phyloP scores from a whole-genome alignment of 345 rosid species.

The Ceriops zippeliana region DNA sequence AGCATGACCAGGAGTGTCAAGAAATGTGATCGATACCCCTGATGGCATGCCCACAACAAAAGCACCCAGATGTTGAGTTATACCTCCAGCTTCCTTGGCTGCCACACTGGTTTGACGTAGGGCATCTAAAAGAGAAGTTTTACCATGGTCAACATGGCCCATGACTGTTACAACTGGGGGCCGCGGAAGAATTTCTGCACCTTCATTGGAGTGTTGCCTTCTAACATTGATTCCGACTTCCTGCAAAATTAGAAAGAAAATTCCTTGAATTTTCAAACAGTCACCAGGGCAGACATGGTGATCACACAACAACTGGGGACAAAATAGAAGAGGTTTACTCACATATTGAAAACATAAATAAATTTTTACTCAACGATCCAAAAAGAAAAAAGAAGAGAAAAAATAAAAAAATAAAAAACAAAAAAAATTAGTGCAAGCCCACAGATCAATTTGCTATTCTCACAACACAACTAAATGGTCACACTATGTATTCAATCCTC shows the following conservation, averaged over 20 bases:
- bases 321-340: background rate
- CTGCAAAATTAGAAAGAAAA: constrained; percentile 33
- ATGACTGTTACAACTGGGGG: constrained; percentile 87
- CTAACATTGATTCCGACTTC: constrained; percentile 72
- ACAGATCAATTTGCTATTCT: too few relatives aligned
- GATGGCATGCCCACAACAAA: constrained; percentile 83
- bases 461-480: too few relatives aligned
- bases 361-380: too few relatives aligned
- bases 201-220: constrained; percentile 72
- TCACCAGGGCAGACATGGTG: background rate
- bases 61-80: constrained; percentile 96
- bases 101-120: constrained; percentile 82
- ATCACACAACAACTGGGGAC: background rate
- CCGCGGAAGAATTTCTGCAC: constrained; percentile 56
- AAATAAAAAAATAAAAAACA: too few relatives aligned
- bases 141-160: constrained; percentile 99
- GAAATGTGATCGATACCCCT: constrained; percentile 86
- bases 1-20: constrained; percentile 93
- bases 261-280: constrained; percentile 6
- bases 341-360: too few relatives aligned
- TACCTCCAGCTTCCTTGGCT: constrained; percentile 93
- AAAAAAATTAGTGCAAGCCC: too few relatives aligned
- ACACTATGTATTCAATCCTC: too few relatives aligned
- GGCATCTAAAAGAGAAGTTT: constrained; percentile 90
- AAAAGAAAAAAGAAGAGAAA: too few relatives aligned